These are phyloP conservation scores for Rhododendron henanense DNA, from an alignment of 148 eudicot species.

Conservation along the genomic window DNA sequence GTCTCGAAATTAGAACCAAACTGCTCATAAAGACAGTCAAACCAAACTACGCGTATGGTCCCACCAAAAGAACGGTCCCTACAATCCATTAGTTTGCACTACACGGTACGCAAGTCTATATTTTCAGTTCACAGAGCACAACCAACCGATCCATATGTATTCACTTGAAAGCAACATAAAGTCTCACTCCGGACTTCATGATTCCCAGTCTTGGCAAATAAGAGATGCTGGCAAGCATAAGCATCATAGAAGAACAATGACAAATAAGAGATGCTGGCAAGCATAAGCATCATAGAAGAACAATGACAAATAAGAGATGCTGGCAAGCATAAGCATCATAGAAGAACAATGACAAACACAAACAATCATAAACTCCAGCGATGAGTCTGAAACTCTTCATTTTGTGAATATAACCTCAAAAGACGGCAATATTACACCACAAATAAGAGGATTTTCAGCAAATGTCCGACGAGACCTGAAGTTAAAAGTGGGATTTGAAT, in stretches of 20 bases:
- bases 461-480: not conserved
- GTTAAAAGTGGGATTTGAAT: not conserved
- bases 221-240: conserved; percentile 2
- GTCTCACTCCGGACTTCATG: not conserved
- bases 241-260: no score
- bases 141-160: not conserved
- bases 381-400: not conserved
- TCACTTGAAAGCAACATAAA: not conserved
- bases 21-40: not conserved
- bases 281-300: not conserved
- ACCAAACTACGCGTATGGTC: not conserved
- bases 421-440: not conserved
- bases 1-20: not conserved
- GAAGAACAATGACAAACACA: not conserved
- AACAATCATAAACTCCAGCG: not conserved
- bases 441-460: not conserved
- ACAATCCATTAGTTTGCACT: not conserved
- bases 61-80: not conserved
- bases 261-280: not conserved
- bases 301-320: not conserved
- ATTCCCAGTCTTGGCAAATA: not conserved
- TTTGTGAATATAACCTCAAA: not conserved
- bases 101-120: not conserved
- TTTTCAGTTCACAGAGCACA: not conserved
- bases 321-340: not conserved